These are phyloP conservation scores for Clonostachys rhizophaga DNA, from an alignment of 2,329 filamentous ascomycete species.

Conservation along the genomic window DNA sequence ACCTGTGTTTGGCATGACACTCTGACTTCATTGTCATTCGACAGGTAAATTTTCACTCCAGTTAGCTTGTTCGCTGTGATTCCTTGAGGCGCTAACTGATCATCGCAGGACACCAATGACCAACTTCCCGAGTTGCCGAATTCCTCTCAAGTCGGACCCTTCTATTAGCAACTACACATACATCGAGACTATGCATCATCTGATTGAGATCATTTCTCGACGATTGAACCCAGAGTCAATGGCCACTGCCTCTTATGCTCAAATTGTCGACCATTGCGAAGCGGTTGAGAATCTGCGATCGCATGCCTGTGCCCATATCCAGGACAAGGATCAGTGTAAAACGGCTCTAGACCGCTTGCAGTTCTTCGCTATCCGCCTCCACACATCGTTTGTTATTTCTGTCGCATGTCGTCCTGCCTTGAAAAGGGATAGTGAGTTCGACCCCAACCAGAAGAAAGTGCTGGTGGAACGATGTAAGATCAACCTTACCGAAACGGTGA, in stretches of 20 bases:
- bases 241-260: conserved; percentile 40
- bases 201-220: conserved; percentile 56
- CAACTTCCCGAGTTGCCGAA: conserved; percentile 50
- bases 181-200: conserved; percentile 60
- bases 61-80: too few species aligned
- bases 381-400: conserved; percentile 61
- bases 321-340: conserved; percentile 58
- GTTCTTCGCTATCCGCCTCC: conserved; percentile 59
- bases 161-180: conserved; percentile 48
- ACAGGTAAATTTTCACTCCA: conserved; percentile 35
- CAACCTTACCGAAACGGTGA: conserved; percentile 60
- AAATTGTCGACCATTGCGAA: conserved; percentile 54
- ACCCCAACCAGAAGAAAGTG: conserved; percentile 44
- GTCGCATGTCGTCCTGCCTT: conserved; percentile 61
- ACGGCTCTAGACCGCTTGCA: conserved; percentile 59
- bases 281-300: conserved; percentile 46
- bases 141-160: conserved; percentile 38
- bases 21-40: conserved; percentile 61
- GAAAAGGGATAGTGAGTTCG: conserved; percentile 47
- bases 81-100: not conserved
- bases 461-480: conserved; percentile 55
- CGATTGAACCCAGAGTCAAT: conserved; percentile 51
- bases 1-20: conserved; percentile 65
- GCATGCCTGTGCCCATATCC: conserved; percentile 45
- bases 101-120: conserved; percentile 53